These are phyloP conservation scores for Botrytis paeoniae DNA, from an alignment of 2,329 filamentous ascomycete species.

Conservation along the genomic window DNA sequence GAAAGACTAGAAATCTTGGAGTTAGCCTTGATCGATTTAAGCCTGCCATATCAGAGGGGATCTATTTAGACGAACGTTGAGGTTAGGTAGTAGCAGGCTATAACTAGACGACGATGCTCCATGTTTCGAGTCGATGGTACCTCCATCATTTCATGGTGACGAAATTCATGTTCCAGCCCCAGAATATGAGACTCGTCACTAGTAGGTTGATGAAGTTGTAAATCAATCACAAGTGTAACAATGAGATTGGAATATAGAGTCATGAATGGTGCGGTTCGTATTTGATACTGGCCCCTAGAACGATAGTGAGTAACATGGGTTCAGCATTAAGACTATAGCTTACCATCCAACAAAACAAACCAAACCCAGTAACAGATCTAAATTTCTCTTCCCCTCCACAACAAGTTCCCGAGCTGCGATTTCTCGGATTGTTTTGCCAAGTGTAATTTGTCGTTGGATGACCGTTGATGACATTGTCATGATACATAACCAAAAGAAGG, in stretches of 20 bases:
- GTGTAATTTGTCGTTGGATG: conserved; percentile 40
- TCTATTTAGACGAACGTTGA: not conserved
- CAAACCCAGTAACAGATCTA: conserved; percentile 32
- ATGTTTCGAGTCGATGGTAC: conserved; percentile 5
- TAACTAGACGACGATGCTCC: not conserved
- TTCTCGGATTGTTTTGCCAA: conserved; percentile 44
- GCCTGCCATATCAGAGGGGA: not conserved
- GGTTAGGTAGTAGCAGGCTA: conserved; percentile 9
- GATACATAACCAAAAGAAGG: conserved; percentile 52
- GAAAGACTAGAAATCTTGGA: not conserved
- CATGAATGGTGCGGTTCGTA: conserved; percentile 6
- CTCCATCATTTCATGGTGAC: conserved; percentile 8
- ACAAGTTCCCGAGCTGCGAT: conserved; percentile 47
- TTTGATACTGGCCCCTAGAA: conserved; percentile 6
- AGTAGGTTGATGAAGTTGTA: conserved; percentile 8
- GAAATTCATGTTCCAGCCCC: conserved; percentile 6
- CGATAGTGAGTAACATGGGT: not conserved
- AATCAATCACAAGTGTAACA: conserved; percentile 4
- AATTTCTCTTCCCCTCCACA: conserved; percentile 46
- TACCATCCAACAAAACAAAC: conserved; percentile 11
- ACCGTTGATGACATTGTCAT: conserved; percentile 47
- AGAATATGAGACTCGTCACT: not conserved
- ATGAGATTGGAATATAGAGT: not conserved
- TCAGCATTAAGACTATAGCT: not conserved
- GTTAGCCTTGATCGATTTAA: not conserved